Conservation (phyloP, 805 yeast species). For the Candida railenensis region DNA sequence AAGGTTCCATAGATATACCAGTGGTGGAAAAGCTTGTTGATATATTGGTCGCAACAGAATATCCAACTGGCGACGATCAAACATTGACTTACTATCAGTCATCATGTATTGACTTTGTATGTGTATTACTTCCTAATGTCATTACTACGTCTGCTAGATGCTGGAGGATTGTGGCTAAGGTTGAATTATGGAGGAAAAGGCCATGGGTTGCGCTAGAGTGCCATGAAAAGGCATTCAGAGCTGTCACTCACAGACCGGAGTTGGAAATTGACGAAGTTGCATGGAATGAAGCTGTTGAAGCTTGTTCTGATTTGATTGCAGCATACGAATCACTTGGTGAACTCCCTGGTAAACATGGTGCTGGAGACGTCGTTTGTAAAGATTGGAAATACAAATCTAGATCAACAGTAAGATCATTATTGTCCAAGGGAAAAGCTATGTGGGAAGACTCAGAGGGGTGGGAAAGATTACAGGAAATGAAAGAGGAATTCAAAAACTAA, state of each 20-base stretch:
- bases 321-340: slow-evolving; percentile 91
- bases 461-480: slow-evolving; percentile 57
- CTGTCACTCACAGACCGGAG: slow-evolving; percentile 62
- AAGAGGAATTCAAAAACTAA: slow-evolving; percentile 35
- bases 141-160: slow-evolving; percentile 65
- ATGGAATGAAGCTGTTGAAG: slow-evolving; percentile 80
- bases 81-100: slow-evolving; percentile 62
- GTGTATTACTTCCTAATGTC: slow-evolving; percentile 64
- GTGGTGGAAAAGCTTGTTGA: slow-evolving; percentile 73
- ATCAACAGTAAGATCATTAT: slow-evolving; percentile 65
- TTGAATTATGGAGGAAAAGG: slow-evolving; percentile 78
- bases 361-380: slow-evolving; percentile 81
- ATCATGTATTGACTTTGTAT: slow-evolving; percentile 69
- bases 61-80: slow-evolving; percentile 33
- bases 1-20: slow-evolving; percentile 68
- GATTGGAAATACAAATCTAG: slow-evolving; percentile 90
- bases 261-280: slow-evolving; percentile 56
- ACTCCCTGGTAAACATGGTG: slow-evolving; percentile 71
- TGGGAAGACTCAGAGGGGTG: slow-evolving; percentile 86
- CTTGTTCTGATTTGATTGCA: slow-evolving; percentile 74
- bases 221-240: slow-evolving; percentile 83
- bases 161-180: slow-evolving; percentile 84
- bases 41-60: slow-evolving; percentile 53
- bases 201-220: slow-evolving; percentile 89
- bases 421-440: slow-evolving; percentile 72